Evolutionary conservation across 352 stramenopile genomes (phyloP), one percentile per base, ranked within the genome.

Genomic region (Achlya hypogyna): DNA sequence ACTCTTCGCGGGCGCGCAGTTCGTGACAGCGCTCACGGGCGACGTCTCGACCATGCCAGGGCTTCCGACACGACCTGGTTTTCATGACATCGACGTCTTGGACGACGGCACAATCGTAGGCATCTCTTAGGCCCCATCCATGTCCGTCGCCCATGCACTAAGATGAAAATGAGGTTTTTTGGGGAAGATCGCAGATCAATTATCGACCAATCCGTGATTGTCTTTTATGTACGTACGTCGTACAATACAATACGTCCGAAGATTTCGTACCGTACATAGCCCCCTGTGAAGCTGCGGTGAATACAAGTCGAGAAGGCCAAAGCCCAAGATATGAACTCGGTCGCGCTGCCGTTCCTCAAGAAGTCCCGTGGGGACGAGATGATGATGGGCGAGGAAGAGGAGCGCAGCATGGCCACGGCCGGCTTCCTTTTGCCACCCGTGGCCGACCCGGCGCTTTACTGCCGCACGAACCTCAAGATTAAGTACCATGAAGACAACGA

Each of bases 31-130:
- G 45, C 76, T 98, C 38, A 94, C 89, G 56, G 96, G 97, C 32
- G 92, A 98, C 72, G 99, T 99, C 71, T 99, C 98, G 89, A 99
- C 96, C 1, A 97, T 99, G 62, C 97, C 97, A 27, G 97, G 97
- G 18, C 78, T 99, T 0, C 94, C 97, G 20, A 99, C 96, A 12
- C 81, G 96, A 38, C 97, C 97, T 22, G 96, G 95, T 62, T 99
- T 99, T 79, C 98, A 98, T 73, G 96, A 99, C 75, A 94, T 99
- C 9, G 97, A 99, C 75, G 79, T 99, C 28, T 87, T 98, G 58
- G 75, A 93, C 40, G 92, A 97, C 25, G 97, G 97, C 69, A 91
- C 97, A 67, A 96, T 99, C 16, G 92, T 98, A 62, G 97, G 97
- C 31, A 78, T 99, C 25, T 99, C 97, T 66, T 97, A 89, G 31